These are phyloP conservation scores for Daedaleopsis nitida DNA, from an alignment of 768 basidiomycete species.

Conservation along the genomic window DNA sequence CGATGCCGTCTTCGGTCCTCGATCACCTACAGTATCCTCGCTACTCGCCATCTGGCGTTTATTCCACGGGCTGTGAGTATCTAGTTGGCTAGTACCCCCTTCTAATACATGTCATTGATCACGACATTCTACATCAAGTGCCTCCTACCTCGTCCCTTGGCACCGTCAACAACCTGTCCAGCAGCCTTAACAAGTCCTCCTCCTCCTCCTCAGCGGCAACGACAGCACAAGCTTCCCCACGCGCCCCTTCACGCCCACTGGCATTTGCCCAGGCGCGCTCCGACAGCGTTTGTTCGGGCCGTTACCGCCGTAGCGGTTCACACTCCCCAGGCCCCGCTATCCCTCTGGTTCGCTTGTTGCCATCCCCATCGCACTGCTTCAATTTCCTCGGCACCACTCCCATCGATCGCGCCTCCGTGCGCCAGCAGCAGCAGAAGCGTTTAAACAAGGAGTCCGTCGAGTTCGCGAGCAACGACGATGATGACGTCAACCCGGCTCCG, in stretches of 20 bases:
- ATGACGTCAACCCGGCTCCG: conserved; percentile 65
- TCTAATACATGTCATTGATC: conserved; percentile 12
- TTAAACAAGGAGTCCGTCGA: conserved; percentile 49
- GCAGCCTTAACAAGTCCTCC: conserved; percentile 60
- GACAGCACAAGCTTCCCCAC: conserved; percentile 54
- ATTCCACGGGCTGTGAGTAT: conserved; percentile 61
- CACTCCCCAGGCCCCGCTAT: conserved; percentile 50
- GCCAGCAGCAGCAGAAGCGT: conserved; percentile 39
- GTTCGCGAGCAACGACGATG: conserved; percentile 73
- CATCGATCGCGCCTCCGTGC: conserved; percentile 54
- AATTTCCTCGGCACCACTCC: conserved; percentile 62
- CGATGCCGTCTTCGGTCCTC: conserved; percentile 45
- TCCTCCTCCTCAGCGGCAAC: conserved; percentile 51
- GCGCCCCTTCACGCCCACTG: conserved; percentile 71
- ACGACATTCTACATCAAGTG: conserved; percentile 39
- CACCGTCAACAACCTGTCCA: conserved; percentile 62
- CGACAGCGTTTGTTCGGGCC: conserved; percentile 66
- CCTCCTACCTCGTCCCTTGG: conserved; percentile 57
- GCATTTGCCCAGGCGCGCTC: conserved; percentile 71
- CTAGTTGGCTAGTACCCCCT: conserved; percentile 5
- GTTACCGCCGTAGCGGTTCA: conserved; percentile 66
- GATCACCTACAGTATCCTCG: conserved; percentile 76
- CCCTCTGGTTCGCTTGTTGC: conserved; percentile 52
- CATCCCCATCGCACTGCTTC: conserved; percentile 76
- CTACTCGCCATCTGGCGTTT: conserved; percentile 61